phyloP scores from a whole-genome alignment of 2,329 filamentous ascomycete genomes.

The Calonectria pauciramosa region DNA sequence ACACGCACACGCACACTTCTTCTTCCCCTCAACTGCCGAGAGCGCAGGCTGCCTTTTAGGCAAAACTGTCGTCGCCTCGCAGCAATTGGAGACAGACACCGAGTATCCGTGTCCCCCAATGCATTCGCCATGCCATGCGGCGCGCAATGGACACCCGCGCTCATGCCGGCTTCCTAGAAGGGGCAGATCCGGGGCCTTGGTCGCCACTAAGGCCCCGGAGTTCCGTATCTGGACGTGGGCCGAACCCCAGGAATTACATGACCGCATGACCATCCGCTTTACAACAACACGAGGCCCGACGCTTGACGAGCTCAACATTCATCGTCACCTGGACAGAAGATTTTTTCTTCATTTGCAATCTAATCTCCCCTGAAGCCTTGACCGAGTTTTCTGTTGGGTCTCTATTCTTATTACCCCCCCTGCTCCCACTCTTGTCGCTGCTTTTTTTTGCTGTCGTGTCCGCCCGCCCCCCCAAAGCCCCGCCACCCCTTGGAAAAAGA shows the following conservation, averaged over 20 bases:
- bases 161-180: constrained; percentile 29
- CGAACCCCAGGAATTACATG: constrained; percentile 21
- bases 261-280: constrained; percentile 7
- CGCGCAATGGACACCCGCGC: neutral
- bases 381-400: constrained; percentile 12
- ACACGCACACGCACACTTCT: neutral
- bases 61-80: constrained; percentile 8
- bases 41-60: constrained; percentile 23
- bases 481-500: neutral
- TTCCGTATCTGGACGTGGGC: constrained; percentile 27
- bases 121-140: neutral
- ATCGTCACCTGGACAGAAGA: neutral
- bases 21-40: constrained; percentile 5
- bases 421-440: neutral
- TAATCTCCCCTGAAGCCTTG: constrained; percentile 5
- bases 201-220: constrained; percentile 26
- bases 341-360: neutral
- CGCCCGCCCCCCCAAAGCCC: neutral
- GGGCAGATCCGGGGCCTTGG: constrained; percentile 26
- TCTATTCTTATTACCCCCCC: neutral
- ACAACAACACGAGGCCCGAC: neutral
- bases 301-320: neutral
- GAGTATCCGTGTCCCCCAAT: constrained; percentile 18
- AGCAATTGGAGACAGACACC: constrained; percentile 3
- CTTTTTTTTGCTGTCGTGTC: neutral